Conservation (phyloP, 2,329 filamentous ascomycete species). For the Thielaviopsis ethacetica region DNA sequence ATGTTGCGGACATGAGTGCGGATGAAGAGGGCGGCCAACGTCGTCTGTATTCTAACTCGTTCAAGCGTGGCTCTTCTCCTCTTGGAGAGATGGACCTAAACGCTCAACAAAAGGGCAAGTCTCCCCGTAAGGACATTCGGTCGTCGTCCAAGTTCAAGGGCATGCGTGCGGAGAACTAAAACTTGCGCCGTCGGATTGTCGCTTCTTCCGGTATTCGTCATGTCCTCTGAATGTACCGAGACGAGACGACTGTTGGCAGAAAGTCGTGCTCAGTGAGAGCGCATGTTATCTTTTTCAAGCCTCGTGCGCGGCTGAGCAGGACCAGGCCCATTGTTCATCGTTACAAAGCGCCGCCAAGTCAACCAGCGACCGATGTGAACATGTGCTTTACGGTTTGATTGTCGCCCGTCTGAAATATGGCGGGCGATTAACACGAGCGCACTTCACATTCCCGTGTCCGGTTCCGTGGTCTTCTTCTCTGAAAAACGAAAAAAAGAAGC, state of each 20-base stretch:
- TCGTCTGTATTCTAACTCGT: neutral
- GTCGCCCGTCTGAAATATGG: constrained; percentile 7
- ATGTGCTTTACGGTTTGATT: neutral
- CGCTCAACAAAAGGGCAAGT: constrained; percentile 2
- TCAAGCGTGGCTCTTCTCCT: constrained; percentile 4
- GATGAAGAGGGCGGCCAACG: constrained; percentile 5
- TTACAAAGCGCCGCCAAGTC: neutral
- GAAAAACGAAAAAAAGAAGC: constrained; percentile 5
- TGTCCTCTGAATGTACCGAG: neutral
- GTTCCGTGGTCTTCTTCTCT: neutral
- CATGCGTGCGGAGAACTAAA: neutral
- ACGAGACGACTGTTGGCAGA: neutral
- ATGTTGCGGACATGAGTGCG: constrained; percentile 10
- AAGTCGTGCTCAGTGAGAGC: neutral
- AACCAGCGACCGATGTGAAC: neutral
- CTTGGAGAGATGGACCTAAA: constrained; percentile 2
- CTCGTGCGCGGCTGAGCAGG: neutral
- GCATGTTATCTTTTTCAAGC: neutral
- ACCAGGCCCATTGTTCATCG: neutral
- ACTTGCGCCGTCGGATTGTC: neutral
- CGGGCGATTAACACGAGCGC: neutral
- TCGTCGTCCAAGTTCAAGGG: constrained; percentile 4
- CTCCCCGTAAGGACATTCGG: constrained; percentile 1
- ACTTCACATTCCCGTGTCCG: neutral
- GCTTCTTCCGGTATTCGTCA: neutral